Evolutionary conservation across 345 rosid species (phyloP).

Genomic region (Salix arbutifolia): DNA sequence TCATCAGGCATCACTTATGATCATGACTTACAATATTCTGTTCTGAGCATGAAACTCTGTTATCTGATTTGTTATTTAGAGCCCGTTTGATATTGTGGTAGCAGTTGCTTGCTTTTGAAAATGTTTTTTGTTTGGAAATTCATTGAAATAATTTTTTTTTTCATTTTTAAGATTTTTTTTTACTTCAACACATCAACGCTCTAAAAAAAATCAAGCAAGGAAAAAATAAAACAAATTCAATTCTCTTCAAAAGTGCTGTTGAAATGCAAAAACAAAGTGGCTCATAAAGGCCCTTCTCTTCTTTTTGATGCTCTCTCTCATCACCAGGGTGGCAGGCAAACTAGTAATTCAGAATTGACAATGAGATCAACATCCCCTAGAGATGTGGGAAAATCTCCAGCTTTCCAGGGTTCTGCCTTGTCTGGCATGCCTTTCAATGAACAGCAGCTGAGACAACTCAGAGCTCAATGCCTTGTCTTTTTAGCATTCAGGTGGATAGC

Average conservation of each 20-base stretch:
- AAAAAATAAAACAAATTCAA: no score
- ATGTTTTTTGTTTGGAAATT: no score
- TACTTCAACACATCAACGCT: no score
- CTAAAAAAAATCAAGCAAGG: no score
- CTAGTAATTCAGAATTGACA: slow-evolving; percentile 37
- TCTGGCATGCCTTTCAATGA: slow-evolving; percentile 74
- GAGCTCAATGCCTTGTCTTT: slow-evolving; percentile 93
- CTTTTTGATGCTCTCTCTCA: background rate
- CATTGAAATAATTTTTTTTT: no score
- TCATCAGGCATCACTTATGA: slow-evolving; percentile 10
- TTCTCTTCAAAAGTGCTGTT: no score
- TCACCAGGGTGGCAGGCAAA: slow-evolving; percentile 52
- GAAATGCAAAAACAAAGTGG: no score
- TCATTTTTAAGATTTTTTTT: no score
- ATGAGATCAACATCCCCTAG: slow-evolving; percentile 50
- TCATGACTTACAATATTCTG: background rate
- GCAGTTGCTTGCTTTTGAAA: no score
- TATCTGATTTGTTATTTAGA: background rate
- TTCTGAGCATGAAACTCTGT: background rate
- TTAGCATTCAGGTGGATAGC: slow-evolving; percentile 69
- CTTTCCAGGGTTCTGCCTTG: slow-evolving; percentile 37
- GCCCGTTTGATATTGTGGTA: no score
- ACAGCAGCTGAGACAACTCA: slow-evolving; percentile 86
- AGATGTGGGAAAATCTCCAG: slow-evolving; percentile 65
- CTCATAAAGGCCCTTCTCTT: background rate